Base-by-base conservation (phyloP, 139 green algal species). In the Nannochloris sp. region DNA sequence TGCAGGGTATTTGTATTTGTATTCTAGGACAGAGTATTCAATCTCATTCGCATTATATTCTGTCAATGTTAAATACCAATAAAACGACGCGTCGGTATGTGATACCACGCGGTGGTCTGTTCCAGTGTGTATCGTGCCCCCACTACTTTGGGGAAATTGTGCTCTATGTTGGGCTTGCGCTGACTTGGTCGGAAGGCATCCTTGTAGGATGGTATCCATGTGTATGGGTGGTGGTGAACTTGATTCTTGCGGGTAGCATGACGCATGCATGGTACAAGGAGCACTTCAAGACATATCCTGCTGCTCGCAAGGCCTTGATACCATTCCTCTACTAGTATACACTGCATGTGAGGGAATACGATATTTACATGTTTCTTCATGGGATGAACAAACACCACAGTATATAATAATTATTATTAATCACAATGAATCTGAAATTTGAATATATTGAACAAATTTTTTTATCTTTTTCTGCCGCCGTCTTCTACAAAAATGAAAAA, bases 81-180 rank as follows among this genome's bases (percentile, higher is more conserved):
- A 30, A 11, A 46, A 13, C 13, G 6, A 46, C 16, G 4, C 12
- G 56, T 13, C 40, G 23, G 16, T 68, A 68, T 45, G 13, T 17
- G 17, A 68, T 68, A 46, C 62, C 62, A 11, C 46, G 62, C 17
- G 85, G 85, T 11, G 79, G 80, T 28, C 14, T 62, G 6, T 94
- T 94, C 75, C 72, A 84, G 69, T 66, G 73, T 56, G 79, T 94
- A 37, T 87, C 82, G 4, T 91, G 87, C 53, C 87, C 87, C 0
- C 87, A 94, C 71, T 94, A 94, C 67, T 72, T 91, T 13, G 87
- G 62, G 5, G 87, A 94, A 67, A 80, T 92, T 10, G 55, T 93
- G 5, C 83, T 92, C 36, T 94, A 94, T 66, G 25, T 23, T 3
- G 85, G 80, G 12, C 69, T 94, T 43, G 46, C 49, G 30, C 4